Evolutionary conservation across 805 yeast genomes (phyloP).

Genomic region (Candida bentonensis): DNA sequence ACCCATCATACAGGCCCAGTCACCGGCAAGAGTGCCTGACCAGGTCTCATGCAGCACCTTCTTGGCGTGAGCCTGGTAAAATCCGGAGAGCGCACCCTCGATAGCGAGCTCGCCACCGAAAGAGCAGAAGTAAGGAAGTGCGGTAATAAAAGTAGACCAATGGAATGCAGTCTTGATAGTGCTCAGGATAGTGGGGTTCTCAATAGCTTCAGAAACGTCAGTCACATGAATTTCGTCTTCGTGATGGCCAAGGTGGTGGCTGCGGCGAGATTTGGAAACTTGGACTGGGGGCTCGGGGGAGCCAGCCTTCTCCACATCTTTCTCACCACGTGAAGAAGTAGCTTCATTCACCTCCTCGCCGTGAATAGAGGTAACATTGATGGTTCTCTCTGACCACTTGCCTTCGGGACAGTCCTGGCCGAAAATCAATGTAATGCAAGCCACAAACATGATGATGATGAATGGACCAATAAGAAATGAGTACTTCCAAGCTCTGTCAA

Average conservation of each 20-base stretch:
- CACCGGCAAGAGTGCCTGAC: slow-evolving; percentile 6
- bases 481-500: slow-evolving; percentile 8
- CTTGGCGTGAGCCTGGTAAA: slow-evolving; percentile 8
- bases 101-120: slow-evolving; percentile 12
- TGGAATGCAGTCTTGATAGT: slow-evolving; percentile 5
- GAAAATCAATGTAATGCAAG: slow-evolving; percentile 13
- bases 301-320: slow-evolving; percentile 1
- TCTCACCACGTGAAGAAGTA: background rate
- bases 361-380: background rate
- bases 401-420: slow-evolving; percentile 26
- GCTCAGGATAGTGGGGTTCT: slow-evolving; percentile 4
- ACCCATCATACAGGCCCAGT: slow-evolving; percentile 11
- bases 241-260: slow-evolving; percentile 17
- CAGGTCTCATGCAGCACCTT: background rate
- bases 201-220: slow-evolving; percentile 5
- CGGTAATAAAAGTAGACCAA: slow-evolving; percentile 5
- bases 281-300: background rate
- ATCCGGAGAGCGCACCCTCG: slow-evolving; percentile 7
- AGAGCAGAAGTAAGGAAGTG: slow-evolving; percentile 8
- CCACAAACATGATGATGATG: slow-evolving; percentile 18
- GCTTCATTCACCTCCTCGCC: slow-evolving; percentile 1
- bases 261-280: slow-evolving; percentile 9
- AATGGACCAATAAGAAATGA: slow-evolving; percentile 19
- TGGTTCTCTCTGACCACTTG: slow-evolving; percentile 20
- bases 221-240: slow-evolving; percentile 4